phyloP scores from a whole-genome alignment of 2,329 filamentous ascomycete genomes.

The Beauveria pseudobassiana region DNA sequence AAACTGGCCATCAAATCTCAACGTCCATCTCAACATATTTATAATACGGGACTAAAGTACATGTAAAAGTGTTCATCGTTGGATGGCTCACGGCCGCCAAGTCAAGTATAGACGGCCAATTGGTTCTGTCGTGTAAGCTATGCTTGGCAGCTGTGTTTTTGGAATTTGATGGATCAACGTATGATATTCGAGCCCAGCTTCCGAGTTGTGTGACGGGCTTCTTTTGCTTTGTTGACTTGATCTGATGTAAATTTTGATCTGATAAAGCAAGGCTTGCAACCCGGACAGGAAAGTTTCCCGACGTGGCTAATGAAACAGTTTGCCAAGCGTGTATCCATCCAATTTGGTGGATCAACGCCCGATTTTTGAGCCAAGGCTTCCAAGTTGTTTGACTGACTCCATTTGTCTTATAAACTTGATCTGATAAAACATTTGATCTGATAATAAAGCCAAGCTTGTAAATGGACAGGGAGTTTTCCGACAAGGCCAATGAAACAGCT shows the following conservation, averaged over 20 bases:
- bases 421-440: too few species aligned
- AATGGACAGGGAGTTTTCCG: neutral
- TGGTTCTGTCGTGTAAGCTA: neutral
- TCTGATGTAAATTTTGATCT: neutral
- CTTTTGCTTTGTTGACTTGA: neutral
- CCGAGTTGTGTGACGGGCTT: neutral
- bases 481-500: neutral
- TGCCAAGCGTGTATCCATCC: neutral
- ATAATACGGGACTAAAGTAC: neutral
- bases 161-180: neutral
- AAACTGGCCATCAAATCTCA: neutral
- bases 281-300: neutral
- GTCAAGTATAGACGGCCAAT: neutral
- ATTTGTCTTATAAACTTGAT: too few species aligned
- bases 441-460: too few species aligned
- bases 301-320: neutral
- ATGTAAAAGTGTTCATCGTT: neutral
- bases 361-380: too few species aligned
- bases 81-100: neutral
- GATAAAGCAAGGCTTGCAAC: neutral
- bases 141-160: neutral
- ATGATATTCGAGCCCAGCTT: neutral
- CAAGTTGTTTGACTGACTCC: too few species aligned
- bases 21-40: neutral
- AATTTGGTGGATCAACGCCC: too few species aligned